Conservation (phyloP, 257 asterid genomes). For the Schizonepeta tenuifolia region DNA sequence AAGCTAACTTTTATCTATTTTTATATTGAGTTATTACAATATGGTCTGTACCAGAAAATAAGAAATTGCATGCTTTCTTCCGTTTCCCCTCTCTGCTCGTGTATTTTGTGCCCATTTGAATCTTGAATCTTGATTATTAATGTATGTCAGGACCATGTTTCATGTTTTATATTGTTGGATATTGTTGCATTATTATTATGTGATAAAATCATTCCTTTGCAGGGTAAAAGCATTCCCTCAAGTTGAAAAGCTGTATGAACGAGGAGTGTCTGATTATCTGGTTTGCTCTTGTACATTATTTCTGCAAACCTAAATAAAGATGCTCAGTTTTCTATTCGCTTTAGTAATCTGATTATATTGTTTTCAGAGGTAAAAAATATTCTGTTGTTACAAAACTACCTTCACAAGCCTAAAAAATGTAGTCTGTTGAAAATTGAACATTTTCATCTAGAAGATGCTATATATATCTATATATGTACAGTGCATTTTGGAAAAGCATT, state of each 20-base stretch:
- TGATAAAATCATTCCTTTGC: slow-evolving; percentile 35
- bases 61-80: slow-evolving; percentile 5
- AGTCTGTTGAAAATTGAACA: background rate
- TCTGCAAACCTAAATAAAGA: slow-evolving; percentile 24
- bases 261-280: slow-evolving; percentile 91
- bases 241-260: slow-evolving; percentile 78
- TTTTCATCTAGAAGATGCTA: background rate
- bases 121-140: slow-evolving; percentile 1
- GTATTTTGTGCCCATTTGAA: background rate
- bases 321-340: background rate
- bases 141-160: background rate
- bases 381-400: background rate
- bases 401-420: slow-evolving; percentile 10
- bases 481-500: slow-evolving; percentile 11
- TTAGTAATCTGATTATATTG: background rate
- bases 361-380: slow-evolving; percentile 8
- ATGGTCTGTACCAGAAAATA: background rate
- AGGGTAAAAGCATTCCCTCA: slow-evolving; percentile 67
- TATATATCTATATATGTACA: background rate
- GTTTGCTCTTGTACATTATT: slow-evolving; percentile 46
- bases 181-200: slow-evolving; percentile 16
- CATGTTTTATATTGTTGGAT: slow-evolving; percentile 1
- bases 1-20: background rate
- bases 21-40: slow-evolving; percentile 3
- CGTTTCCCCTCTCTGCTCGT: background rate